These are phyloP conservation scores for Xylaria sp. DNA, from an alignment of 2,329 filamentous ascomycete species.

Conservation along the genomic window DNA sequence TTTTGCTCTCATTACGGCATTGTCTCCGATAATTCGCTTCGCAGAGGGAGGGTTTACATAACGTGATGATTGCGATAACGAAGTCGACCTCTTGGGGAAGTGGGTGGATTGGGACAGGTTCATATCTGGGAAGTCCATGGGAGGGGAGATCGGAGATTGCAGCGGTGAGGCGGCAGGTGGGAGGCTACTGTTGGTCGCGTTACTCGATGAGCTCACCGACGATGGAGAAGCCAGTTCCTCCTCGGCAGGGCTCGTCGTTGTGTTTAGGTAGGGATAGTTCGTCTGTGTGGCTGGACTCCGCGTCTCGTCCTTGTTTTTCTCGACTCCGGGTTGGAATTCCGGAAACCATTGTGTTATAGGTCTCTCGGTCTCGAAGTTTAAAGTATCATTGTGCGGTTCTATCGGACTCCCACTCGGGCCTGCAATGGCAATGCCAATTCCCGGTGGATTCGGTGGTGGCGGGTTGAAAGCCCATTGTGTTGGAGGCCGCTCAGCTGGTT, in stretches of 20 bases:
- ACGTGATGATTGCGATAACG: constrained; percentile 35
- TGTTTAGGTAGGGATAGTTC: constrained; percentile 17
- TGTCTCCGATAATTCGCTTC: constrained; percentile 11
- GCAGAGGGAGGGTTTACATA: constrained; percentile 17
- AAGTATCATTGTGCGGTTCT: not conserved
- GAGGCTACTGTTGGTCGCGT: constrained; percentile 10
- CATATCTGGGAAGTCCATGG: constrained; percentile 11
- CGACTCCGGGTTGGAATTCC: constrained; percentile 9
- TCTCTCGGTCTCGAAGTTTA: constrained; percentile 23
- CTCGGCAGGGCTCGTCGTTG: constrained; percentile 10
- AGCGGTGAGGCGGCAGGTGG: constrained; percentile 1
- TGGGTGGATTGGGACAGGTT: constrained; percentile 12
- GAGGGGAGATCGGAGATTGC: constrained; percentile 24
- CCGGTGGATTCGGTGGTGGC: constrained; percentile 35
- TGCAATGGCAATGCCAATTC: constrained; percentile 32
- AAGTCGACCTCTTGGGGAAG: constrained; percentile 38
- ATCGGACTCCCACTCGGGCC: constrained; percentile 12
- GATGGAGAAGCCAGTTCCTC: constrained; percentile 29
- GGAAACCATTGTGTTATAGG: constrained; percentile 40
- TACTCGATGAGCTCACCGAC: constrained; percentile 15
- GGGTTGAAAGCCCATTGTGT: constrained; percentile 39
- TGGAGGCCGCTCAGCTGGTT: constrained; percentile 25
- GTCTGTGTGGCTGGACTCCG: constrained; percentile 10
- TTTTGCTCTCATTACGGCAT: constrained; percentile 5
- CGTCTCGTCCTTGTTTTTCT: constrained; percentile 23